Conservation (phyloP, 2,329 filamentous ascomycete species). For the Phialophora expanda region DNA sequence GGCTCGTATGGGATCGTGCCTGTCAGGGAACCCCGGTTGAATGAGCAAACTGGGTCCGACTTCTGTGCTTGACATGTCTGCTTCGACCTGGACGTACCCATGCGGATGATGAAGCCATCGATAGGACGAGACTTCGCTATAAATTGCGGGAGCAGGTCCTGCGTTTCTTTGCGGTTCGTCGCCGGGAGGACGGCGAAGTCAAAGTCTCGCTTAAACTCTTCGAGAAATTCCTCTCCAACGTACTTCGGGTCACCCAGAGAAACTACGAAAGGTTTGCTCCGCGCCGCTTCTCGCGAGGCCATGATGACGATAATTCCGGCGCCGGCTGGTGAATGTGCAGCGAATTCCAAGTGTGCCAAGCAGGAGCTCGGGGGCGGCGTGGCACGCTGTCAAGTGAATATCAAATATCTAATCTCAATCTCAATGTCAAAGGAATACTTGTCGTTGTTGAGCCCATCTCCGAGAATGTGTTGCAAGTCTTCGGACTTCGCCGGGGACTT, state of each 20-base stretch:
- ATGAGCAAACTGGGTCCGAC: neutral
- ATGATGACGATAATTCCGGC: neutral
- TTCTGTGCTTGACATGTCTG: neutral
- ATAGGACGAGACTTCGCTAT: conserved; percentile 45
- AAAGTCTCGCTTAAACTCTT: conserved; percentile 40
- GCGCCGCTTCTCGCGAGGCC: neutral
- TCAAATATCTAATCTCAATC: too few relatives aligned
- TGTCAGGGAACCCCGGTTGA: neutral
- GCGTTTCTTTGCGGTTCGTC: conserved; percentile 46
- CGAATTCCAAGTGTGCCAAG: neutral
- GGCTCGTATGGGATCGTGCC: conserved; percentile 52
- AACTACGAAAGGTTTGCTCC: conserved; percentile 50
- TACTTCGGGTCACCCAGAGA: conserved; percentile 50
- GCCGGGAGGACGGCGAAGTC: conserved; percentile 45
- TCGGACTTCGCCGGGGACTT: neutral
- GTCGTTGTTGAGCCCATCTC: neutral
- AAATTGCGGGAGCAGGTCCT: conserved; percentile 45
- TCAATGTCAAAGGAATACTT: too few relatives aligned
- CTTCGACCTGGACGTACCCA: conserved; percentile 48
- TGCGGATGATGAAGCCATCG: conserved; percentile 57
- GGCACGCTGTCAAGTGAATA: too few relatives aligned
- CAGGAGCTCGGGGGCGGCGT: too few relatives aligned
- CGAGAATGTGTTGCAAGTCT: neutral
- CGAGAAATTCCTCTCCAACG: conserved; percentile 49
- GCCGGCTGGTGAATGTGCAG: neutral